Conservation (phyloP, 2,329 filamentous ascomycete species). For the Juglanconis oblonga region DNA sequence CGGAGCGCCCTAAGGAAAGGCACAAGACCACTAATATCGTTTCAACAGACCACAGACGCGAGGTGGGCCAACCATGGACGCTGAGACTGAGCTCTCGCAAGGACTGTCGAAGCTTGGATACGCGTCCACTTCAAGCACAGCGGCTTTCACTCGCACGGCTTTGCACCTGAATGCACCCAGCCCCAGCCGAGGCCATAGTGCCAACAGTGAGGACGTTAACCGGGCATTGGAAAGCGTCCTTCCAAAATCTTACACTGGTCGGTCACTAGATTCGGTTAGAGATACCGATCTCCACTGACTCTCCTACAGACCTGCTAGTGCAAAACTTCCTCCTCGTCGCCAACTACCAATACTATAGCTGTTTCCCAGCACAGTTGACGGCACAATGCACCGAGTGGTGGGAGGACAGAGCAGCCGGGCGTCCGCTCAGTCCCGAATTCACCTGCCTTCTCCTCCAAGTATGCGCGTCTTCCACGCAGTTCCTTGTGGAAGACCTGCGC, state of each 20-base stretch:
- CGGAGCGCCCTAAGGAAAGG: neutral
- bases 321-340: conserved; percentile 42
- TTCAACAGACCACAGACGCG: conserved; percentile 18
- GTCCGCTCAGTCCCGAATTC: conserved; percentile 37
- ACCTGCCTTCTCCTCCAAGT: conserved; percentile 45
- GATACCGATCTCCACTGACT: neutral
- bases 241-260: conserved; percentile 35
- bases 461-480: conserved; percentile 43
- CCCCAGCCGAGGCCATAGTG: neutral
- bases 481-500: conserved; percentile 33
- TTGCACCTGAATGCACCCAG: neutral
- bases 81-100: neutral
- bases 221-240: conserved; percentile 29
- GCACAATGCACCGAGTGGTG: conserved; percentile 45
- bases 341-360: conserved; percentile 43
- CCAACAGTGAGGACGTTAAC: conserved; percentile 28
- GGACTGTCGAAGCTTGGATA: conserved; percentile 5
- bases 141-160: neutral
- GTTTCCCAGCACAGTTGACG: conserved; percentile 43
- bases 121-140: neutral
- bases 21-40: neutral
- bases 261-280: neutral
- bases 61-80: conserved; percentile 1
- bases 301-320: conserved; percentile 37
- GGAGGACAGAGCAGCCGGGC: conserved; percentile 32